Evolutionary conservation across 768 basidiomycete species (phyloP).

Genomic region (Antrodiella citrinella): DNA sequence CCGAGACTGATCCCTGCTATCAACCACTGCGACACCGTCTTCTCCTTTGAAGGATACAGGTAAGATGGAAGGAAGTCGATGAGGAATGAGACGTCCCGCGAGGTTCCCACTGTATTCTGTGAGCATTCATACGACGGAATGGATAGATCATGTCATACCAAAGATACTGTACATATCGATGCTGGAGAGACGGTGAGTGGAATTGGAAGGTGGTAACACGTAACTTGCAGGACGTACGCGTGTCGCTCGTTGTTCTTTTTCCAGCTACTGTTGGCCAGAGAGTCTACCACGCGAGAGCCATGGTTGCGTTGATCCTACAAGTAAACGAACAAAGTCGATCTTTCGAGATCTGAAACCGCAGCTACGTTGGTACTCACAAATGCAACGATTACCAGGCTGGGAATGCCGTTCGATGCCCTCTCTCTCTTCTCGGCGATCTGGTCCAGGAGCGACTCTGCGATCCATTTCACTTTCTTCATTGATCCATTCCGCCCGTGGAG

Average conservation of each 20-base stretch:
- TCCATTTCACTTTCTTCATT: slow-evolving; percentile 22
- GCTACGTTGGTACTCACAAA: slow-evolving; percentile 34
- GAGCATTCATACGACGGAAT: not conserved
- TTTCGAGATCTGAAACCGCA: not conserved
- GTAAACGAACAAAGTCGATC: not conserved
- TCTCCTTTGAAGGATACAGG: slow-evolving; percentile 62
- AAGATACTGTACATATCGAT: slow-evolving; percentile 43
- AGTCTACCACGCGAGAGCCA: slow-evolving; percentile 31
- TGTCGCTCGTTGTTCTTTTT: slow-evolving; percentile 32
- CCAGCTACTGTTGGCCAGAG: slow-evolving; percentile 32
- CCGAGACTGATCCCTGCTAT: slow-evolving; percentile 75
- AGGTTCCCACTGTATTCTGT: slow-evolving; percentile 44
- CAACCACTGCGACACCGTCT: slow-evolving; percentile 57
- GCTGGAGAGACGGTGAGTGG: slow-evolving; percentile 9
- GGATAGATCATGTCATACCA: slow-evolving; percentile 21
- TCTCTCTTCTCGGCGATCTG: no score
- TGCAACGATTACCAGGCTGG: slow-evolving; percentile 34
- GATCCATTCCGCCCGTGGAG: slow-evolving; percentile 38
- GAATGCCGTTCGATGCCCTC: slow-evolving; percentile 22
- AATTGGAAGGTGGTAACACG: not conserved
- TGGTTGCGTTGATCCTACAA: slow-evolving; percentile 47
- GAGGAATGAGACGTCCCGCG: slow-evolving; percentile 68
- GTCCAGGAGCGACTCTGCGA: slow-evolving; percentile 27
- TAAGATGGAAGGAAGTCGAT: slow-evolving; percentile 74
- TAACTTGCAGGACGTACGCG: slow-evolving; percentile 26